Conservation (phyloP, 306 rosid genomes). For the Adenanthera pavonina region DNA sequence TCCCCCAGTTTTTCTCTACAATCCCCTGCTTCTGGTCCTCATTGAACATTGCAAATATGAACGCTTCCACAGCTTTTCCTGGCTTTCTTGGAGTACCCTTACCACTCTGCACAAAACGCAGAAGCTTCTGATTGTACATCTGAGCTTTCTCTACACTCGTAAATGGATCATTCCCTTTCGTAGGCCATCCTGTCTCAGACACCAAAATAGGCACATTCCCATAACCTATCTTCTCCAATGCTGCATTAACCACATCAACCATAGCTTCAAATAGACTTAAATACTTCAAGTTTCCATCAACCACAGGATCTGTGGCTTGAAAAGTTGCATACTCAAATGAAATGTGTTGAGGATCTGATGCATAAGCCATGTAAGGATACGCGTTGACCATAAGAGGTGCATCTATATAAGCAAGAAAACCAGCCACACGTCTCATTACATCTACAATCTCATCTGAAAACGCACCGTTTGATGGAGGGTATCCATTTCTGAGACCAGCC, state of each 20-base stretch:
- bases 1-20: slow-evolving; percentile 42
- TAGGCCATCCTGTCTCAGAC: slow-evolving; percentile 23
- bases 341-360: not conserved
- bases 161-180: not conserved
- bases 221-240: not conserved
- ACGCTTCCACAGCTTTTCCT: not conserved
- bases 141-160: not conserved
- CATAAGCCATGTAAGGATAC: slow-evolving; percentile 33
- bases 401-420: not conserved
- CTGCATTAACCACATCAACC: slow-evolving; percentile 21
- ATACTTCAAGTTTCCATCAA: not conserved
- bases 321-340: slow-evolving; percentile 32
- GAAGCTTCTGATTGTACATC: not conserved
- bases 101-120: not conserved
- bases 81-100: slow-evolving; percentile 10
- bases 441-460: not conserved
- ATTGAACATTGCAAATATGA: slow-evolving; percentile 20
- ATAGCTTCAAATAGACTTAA: not conserved
- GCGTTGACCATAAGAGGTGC: slow-evolving; percentile 38
- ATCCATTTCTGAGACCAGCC: not conserved
- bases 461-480: slow-evolving; percentile 41
- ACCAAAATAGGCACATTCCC: not conserved
- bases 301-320: not conserved
- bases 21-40: slow-evolving; percentile 4
- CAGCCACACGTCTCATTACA: slow-evolving; percentile 7